These are phyloP conservation scores for Entomortierella parvispora DNA, from an alignment of 192 early-diverging fungal species.

Conservation along the genomic window DNA sequence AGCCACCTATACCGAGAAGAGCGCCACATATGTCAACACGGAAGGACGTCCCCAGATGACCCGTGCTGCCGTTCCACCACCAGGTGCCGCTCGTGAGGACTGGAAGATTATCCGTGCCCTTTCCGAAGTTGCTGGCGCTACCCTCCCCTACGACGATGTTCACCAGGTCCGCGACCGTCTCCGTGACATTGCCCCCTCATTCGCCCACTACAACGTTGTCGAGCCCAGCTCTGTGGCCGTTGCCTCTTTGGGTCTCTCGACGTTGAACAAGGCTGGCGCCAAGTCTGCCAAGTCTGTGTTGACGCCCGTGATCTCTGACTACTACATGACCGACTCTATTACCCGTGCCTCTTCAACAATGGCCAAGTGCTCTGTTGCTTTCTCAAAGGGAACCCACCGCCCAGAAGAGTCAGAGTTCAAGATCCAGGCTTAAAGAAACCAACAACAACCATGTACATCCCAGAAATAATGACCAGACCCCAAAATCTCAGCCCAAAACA, in stretches of 20 bases:
- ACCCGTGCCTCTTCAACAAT: constrained; percentile 93
- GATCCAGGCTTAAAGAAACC: constrained; percentile 45
- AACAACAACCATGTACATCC: too few species aligned
- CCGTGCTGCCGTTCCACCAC: constrained; percentile 90
- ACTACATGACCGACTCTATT: constrained; percentile 95
- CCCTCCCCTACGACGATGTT: constrained; percentile 93
- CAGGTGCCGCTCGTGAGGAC: constrained; percentile 93
- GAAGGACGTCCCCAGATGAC: constrained; percentile 96
- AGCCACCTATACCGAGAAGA: constrained; percentile 96
- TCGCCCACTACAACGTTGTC: constrained; percentile 78
- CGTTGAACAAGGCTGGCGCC: constrained; percentile 54
- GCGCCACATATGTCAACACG: constrained; percentile 95
- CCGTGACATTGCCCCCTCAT: constrained; percentile 84
- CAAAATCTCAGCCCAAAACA: too few species aligned
- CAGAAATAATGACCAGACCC: too few species aligned
- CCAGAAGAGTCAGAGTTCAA: constrained; percentile 52
- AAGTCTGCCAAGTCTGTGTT: constrained; percentile 58
- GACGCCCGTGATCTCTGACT: constrained; percentile 80
- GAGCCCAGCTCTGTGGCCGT: constrained; percentile 67
- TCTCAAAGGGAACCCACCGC: constrained; percentile 41
- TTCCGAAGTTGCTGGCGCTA: constrained; percentile 87
- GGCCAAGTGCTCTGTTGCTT: constrained; percentile 89
- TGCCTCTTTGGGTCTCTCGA: constrained; percentile 68
- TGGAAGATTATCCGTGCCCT: constrained; percentile 99
- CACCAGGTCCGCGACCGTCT: constrained; percentile 85